Percentiles rank a stretch among this genome's conserved stretches.
Evolutionary conservation across 2,329 filamentous ascomycete species (phyloP).

Genomic region (Diplodia intermedia): DNA sequence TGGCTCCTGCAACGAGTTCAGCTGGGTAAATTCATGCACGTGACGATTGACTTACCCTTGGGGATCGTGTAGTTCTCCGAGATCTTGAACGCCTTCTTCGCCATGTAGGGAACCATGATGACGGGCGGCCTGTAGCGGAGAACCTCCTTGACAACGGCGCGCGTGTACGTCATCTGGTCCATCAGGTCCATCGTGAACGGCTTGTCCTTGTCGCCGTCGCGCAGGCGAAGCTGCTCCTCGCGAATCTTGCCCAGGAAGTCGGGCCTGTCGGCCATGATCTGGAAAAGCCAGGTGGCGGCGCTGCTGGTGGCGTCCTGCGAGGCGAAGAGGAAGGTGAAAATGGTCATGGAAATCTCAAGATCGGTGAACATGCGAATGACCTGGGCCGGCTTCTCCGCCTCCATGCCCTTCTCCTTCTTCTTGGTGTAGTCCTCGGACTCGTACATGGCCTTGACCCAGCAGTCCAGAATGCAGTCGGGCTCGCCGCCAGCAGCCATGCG

Average conservation of each 20-base stretch:
- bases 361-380: conserved; percentile 87
- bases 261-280: conserved; percentile 91
- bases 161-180: conserved; percentile 87
- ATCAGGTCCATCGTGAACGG: conserved; percentile 82
- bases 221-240: conserved; percentile 82
- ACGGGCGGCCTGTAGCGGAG: conserved; percentile 91
- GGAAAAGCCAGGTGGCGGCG: conserved; percentile 93
- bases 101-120: conserved; percentile 93
- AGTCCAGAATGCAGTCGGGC: conserved; percentile 91
- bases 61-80: conserved; percentile 87
- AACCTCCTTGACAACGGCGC: conserved; percentile 76
- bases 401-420: conserved; percentile 74
- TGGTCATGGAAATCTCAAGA: conserved; percentile 87
- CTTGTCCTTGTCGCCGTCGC: conserved; percentile 75
- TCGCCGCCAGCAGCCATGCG: conserved; percentile 89
- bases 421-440: conserved; percentile 83
- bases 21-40: conserved; percentile 1
- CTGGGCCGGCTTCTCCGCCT: conserved; percentile 79
- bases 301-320: conserved; percentile 97
- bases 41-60: conserved; percentile 66
- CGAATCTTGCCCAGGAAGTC: conserved; percentile 88
- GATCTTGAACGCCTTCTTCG: conserved; percentile 94
- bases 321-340: conserved; percentile 97
- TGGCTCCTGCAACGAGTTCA: conserved; percentile 65
- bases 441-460: conserved; percentile 88